These are phyloP conservation scores for Pythium rhizo-oryzae DNA, from an alignment of 352 stramenopile species.

Conservation along the genomic window DNA sequence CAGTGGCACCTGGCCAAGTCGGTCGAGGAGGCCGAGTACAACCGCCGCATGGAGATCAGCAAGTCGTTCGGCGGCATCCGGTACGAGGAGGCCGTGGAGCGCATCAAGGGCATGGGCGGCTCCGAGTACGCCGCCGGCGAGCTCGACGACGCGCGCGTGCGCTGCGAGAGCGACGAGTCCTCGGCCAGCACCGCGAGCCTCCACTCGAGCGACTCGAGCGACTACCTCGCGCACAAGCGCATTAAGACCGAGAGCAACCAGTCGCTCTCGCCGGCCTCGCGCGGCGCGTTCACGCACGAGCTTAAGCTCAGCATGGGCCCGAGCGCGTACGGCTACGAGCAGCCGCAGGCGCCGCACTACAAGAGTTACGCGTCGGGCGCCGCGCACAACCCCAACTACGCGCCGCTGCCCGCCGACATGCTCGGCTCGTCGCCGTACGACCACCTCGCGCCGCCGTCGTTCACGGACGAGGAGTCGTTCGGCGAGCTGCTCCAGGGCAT, in stretches of 20 bases:
- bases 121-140: conserved; percentile 35
- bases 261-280: conserved; percentile 10
- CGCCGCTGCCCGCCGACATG: conserved; percentile 25
- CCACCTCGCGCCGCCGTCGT: conserved; percentile 53
- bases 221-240: conserved; percentile 22
- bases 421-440: conserved; percentile 43
- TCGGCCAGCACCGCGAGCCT: conserved; percentile 25
- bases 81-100: conserved; percentile 78
- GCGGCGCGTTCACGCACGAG: conserved; percentile 23
- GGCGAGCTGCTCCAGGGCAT: conserved; percentile 73
- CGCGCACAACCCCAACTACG: conserved; percentile 13
- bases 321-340: conserved; percentile 25
- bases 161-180: conserved; percentile 42
- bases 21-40: conserved; percentile 83
- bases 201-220: conserved; percentile 24
- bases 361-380: conserved; percentile 1
- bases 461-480: conserved; percentile 69
- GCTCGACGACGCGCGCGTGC: conserved; percentile 52
- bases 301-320: conserved; percentile 32
- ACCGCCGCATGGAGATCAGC: conserved; percentile 82
- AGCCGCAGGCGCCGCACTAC: conserved; percentile 1
- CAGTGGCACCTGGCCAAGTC: conserved; percentile 86
- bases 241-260: conserved; percentile 23
- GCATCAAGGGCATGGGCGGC: conserved; percentile 60
- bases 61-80: conserved; percentile 80